phyloP scores from a whole-genome alignment of 805 yeast genomes.

The Metschnikowia kunwiensis region DNA sequence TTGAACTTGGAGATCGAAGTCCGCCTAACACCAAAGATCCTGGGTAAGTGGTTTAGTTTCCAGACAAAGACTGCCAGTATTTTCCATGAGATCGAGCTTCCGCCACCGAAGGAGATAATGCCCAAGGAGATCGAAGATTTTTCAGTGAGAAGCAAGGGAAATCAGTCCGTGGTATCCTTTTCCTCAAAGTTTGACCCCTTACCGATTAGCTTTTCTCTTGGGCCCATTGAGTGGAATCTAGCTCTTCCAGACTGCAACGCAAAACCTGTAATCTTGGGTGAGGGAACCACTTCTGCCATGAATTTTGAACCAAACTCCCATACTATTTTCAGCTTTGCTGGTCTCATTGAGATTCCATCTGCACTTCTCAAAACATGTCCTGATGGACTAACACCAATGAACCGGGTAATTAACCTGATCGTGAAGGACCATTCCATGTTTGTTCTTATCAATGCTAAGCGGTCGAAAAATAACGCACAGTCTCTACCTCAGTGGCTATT shows the following conservation, averaged over 20 bases:
- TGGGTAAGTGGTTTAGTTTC: conserved; percentile 18
- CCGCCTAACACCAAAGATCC: conserved; percentile 19
- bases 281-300: conserved; percentile 21
- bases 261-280: conserved; percentile 22
- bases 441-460: conserved; percentile 18
- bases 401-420: conserved; percentile 19
- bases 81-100: conserved; percentile 7
- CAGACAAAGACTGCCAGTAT: conserved; percentile 18
- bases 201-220: conserved; percentile 15
- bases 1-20: conserved; percentile 22
- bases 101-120: not conserved
- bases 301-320: conserved; percentile 15
- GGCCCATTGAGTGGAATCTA: conserved; percentile 27
- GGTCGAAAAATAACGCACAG: conserved; percentile 5
- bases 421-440: conserved; percentile 16
- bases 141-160: not conserved
- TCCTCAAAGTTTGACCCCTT: not conserved
- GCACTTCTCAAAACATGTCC: conserved; percentile 21
- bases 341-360: conserved; percentile 22
- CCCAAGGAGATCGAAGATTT: conserved; percentile 2
- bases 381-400: conserved; percentile 22
- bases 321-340: conserved; percentile 19
- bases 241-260: conserved; percentile 26
- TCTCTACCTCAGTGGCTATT: conserved; percentile 27
- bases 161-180: not conserved